Evolutionary conservation across 345 rosid species (phyloP), one percentile per base, ranked within the genome.

Genomic region (Hibiscus trionum): DNA sequence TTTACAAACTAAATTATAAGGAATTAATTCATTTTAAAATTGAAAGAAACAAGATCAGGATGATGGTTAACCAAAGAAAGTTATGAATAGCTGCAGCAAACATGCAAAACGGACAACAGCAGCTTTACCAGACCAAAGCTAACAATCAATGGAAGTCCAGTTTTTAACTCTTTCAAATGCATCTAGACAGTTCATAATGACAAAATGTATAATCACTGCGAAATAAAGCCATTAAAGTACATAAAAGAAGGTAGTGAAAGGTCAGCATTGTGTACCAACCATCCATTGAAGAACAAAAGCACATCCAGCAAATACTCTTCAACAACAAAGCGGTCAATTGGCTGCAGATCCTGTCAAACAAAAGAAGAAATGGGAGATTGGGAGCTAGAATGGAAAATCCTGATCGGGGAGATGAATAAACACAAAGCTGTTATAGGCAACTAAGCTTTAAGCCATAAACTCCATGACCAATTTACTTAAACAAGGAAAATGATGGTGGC

Each of bases 221-320:
- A 56, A 44, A 35, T 44, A 39, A 72, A 39, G 24, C 14, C 9
- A 61, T 11, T 19, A 9, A 60, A 37, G 39, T 17, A 77, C 68
- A 4, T 47, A 12, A 70, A 72, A 37, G 50, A 27, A 50, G 67
- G 44, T 17, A 29, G 47, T 14, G 12, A 57, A 17, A 7, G 15
- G 37, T 37, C 53, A 58, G 24, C 59, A 19, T 53, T 72, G 70
- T 76, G 69, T 78, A 90, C 92, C 67, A 75, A 95, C 99, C 99
- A 84, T 85, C 99, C 99, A 87, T 93, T 96, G 29, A 96, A 85
- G 83, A 85, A 93, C 78, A 89, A 81, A 77, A 93, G 96, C 83
- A 96, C 97, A 83, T 96, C 98, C 77, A 96, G 80, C 79, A 96
- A 72, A 80, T 89, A 93, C 76, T 96, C 98, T 84, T 96, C 98